Evolutionary conservation across 352 stramenopile genomes (phyloP).

Genomic region (Globisporangium sylvaticum): DNA sequence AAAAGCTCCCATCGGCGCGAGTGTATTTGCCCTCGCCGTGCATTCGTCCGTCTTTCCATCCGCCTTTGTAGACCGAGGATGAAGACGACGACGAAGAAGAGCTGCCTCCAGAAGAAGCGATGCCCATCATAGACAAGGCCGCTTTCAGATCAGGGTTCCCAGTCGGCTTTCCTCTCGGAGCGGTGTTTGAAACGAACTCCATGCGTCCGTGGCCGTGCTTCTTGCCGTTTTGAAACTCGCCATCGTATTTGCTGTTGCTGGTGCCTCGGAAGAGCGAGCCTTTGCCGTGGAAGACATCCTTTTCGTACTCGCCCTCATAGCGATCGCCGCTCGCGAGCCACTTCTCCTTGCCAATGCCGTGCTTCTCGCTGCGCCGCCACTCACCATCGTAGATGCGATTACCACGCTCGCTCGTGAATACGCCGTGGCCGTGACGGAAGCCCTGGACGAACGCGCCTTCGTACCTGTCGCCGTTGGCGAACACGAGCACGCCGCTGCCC

Average conservation of each 20-base stretch:
- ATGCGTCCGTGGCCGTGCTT: conserved; percentile 60
- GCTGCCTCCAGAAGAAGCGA: not conserved
- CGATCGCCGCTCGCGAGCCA: conserved; percentile 48
- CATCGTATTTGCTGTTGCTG: conserved; percentile 53
- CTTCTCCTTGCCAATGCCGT: conserved; percentile 50
- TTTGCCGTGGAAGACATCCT: conserved; percentile 53
- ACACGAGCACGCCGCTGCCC: conserved; percentile 44
- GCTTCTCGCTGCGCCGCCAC: conserved; percentile 50
- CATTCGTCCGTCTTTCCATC: conserved; percentile 65
- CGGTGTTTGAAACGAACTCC: conserved; percentile 32
- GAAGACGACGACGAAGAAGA: not conserved
- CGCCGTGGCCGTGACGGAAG: conserved; percentile 49
- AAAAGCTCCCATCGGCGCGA: conserved; percentile 51
- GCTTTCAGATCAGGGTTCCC: conserved; percentile 9
- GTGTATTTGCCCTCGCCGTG: conserved; percentile 67
- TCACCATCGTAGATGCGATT: conserved; percentile 53
- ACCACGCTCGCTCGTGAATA: conserved; percentile 53
- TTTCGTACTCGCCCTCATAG: conserved; percentile 64
- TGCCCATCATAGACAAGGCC: not conserved
- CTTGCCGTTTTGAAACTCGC: conserved; percentile 45
- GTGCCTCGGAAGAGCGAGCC: conserved; percentile 36
- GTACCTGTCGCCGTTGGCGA: conserved; percentile 64
- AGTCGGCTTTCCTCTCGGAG: not conserved
- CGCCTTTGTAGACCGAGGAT: conserved; percentile 41
- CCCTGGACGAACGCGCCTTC: conserved; percentile 58